phyloP scores from a whole-genome alignment of 768 basidiomycete genomes.

The Lepiota subincarnata region DNA sequence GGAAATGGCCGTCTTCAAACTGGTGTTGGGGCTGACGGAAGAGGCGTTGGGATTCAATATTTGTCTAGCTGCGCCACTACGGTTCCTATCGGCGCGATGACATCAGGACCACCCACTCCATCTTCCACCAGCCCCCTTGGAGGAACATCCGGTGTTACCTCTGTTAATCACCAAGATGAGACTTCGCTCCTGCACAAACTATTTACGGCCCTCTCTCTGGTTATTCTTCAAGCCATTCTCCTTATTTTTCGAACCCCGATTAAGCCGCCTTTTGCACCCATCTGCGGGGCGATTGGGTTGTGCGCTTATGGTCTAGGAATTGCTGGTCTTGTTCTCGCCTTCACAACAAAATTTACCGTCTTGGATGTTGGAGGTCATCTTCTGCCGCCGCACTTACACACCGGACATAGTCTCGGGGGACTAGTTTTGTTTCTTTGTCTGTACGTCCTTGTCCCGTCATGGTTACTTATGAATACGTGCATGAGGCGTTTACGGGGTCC shows the following conservation, averaged over 20 bases:
- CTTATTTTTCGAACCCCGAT: constrained; percentile 29
- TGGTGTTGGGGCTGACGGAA: constrained; percentile 61
- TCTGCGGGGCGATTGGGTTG: constrained; percentile 34
- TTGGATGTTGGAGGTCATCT: constrained; percentile 28
- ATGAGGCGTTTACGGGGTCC: background rate
- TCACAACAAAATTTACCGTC: constrained; percentile 48
- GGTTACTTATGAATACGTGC: constrained; percentile 1
- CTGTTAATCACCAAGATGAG: constrained; percentile 19
- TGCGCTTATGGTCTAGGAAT: constrained; percentile 54
- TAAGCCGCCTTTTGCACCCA: constrained; percentile 17
- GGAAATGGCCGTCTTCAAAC: constrained; percentile 58
- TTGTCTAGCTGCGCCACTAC: constrained; percentile 55
- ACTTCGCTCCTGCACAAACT: constrained; percentile 44
- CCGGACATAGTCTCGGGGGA: constrained; percentile 62
- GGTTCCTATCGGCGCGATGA: constrained; percentile 18
- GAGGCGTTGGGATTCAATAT: constrained; percentile 61
- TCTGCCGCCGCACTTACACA: constrained; percentile 39
- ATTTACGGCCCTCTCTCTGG: constrained; percentile 40
- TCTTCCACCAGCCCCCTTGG: constrained; percentile 11
- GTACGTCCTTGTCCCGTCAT: constrained; percentile 47
- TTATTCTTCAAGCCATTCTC: constrained; percentile 30
- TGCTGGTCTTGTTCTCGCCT: constrained; percentile 57
- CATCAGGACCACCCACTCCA: constrained; percentile 22
- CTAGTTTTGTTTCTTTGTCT: constrained; percentile 60
- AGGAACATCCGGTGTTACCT: background rate